Evolutionary conservation across 2,329 filamentous ascomycete species (phyloP).

Genomic region (Colletotrichum incanum): DNA sequence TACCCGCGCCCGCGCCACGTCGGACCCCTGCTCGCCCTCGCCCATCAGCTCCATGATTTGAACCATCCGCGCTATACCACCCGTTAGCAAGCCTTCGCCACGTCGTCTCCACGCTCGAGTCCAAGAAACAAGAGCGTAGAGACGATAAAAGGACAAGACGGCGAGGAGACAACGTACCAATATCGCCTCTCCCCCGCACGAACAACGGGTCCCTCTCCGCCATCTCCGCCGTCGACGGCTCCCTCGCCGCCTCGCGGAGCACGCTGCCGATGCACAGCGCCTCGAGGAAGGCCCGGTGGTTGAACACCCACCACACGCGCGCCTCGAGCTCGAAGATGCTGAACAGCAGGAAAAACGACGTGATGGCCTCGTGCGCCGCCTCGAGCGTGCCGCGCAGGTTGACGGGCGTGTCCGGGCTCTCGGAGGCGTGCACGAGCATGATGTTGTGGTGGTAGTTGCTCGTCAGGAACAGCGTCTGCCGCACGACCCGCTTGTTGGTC

Average conservation of each 20-base stretch:
- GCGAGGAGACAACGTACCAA: conserved; percentile 64
- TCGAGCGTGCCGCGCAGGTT: conserved; percentile 81
- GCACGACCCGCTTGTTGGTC: conserved; percentile 76
- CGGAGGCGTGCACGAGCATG: conserved; percentile 83
- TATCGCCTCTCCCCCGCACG: conserved; percentile 72
- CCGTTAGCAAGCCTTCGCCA: conserved; percentile 11
- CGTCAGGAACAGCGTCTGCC: conserved; percentile 84
- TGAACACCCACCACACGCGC: conserved; percentile 88
- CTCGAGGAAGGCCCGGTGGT: conserved; percentile 85
- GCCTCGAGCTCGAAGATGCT: conserved; percentile 79
- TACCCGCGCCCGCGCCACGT: conserved; percentile 73
- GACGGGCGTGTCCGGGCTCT: conserved; percentile 74
- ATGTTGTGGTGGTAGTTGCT: conserved; percentile 88
- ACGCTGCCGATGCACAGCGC: conserved; percentile 78
- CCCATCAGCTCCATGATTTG: conserved; percentile 75
- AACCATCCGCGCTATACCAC: conserved; percentile 69
- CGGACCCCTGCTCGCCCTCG: conserved; percentile 68
- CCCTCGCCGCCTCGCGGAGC: conserved; percentile 66
- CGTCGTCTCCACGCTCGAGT: neutral
- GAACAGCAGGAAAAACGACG: conserved; percentile 82
- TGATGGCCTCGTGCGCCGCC: conserved; percentile 82
- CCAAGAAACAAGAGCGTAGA: neutral
- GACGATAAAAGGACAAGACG: neutral
- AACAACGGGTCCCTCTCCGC: conserved; percentile 70
- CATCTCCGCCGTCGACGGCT: conserved; percentile 62